Base-by-base conservation (phyloP, 2,329 filamentous ascomycete genomes). In the Boeremia lycopersici region DNA sequence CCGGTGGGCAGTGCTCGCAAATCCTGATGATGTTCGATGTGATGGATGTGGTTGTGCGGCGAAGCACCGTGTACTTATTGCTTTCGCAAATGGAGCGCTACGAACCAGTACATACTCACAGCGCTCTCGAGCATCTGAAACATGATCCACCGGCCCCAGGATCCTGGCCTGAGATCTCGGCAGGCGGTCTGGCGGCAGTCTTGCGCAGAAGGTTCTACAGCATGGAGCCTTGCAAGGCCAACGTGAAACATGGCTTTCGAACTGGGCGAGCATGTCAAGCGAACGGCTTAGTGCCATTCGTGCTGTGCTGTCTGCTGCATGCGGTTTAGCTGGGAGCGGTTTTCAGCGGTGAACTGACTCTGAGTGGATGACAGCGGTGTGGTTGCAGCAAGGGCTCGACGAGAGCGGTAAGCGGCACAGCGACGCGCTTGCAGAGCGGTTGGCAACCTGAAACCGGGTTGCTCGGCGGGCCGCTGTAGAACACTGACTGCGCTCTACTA, bases 81-180 rank as follows among this genome's bases (percentile, higher is more conserved):
- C 65, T 49, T 44, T 52, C 52, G 38, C 33, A 47, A 51, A 51
- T 38, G 31, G 53, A 56, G 53, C 42, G 50, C 62, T 56, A 60
- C 67, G 67, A 73, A 68, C 71, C 67, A 73, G 61, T 73, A 63
- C 61, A 59, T 63, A 63, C n/a, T n/a, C n/a, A n/a, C 59, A 61
- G 65, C 59, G 71, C 74, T 71, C 67, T 64, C 71, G 66, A 68
- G 69, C 66, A 72, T 54, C 60, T 74, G 74, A 76, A 76, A 76
- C 74, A 71, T 67, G 68, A 73, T 71, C 43, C 66, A 69, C 67
- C 67, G 64, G 67, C 66, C 62, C 58, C 68, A 61, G 51, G 53
- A 56, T 61, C 57, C 55, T 56, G 65, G 65, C 47, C 60, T 57
- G 60, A 49, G 65, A 61, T 54, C 56, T 64, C 57, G 43, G 42